A percentile compares a stretch with the other conserved stretches of the same genome.
phyloP scores from a whole-genome alignment of 306 rosid genomes.

The Cucurbita moschata region DNA sequence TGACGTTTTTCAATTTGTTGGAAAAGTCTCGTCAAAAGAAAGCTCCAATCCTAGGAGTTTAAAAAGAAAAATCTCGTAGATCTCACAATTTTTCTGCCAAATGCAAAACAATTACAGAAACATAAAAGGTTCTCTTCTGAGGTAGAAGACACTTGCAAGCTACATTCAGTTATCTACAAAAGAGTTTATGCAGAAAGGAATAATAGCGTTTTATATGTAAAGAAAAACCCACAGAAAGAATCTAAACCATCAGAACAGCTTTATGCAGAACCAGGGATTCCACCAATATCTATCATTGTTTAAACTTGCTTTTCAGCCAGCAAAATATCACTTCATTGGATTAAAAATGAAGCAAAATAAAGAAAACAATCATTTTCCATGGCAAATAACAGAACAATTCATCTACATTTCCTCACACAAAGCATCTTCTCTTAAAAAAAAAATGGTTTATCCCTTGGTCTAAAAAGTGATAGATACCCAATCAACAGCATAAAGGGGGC shows the following conservation, averaged over 20 bases:
- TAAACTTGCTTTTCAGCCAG: conserved; percentile 3
- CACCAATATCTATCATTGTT: conserved; percentile 7
- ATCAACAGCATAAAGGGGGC: not conserved
- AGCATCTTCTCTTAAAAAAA: not conserved
- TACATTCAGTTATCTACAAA: not conserved
- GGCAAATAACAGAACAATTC: not conserved
- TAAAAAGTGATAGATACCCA: conserved; percentile 5
- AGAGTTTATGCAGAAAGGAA: not conserved
- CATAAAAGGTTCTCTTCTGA: not conserved
- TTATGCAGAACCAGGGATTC: conserved; percentile 1
- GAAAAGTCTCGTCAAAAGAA: not conserved
- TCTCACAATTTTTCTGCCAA: not conserved
- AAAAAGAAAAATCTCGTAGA: not conserved
- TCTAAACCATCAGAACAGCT: conserved; percentile 1
- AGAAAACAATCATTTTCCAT: not conserved
- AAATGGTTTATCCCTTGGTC: not conserved
- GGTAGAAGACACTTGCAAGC: not conserved
- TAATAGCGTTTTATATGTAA: not conserved
- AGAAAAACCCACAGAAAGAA: not conserved
- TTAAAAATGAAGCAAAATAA: not conserved
- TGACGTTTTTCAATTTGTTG: not conserved
- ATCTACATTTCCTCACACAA: not conserved
- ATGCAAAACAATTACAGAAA: not conserved
- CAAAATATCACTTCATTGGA: not conserved
- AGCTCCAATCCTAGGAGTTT: not conserved